These are phyloP conservation scores for Amyloporia xantha DNA, from an alignment of 768 basidiomycete species.

Conservation along the genomic window DNA sequence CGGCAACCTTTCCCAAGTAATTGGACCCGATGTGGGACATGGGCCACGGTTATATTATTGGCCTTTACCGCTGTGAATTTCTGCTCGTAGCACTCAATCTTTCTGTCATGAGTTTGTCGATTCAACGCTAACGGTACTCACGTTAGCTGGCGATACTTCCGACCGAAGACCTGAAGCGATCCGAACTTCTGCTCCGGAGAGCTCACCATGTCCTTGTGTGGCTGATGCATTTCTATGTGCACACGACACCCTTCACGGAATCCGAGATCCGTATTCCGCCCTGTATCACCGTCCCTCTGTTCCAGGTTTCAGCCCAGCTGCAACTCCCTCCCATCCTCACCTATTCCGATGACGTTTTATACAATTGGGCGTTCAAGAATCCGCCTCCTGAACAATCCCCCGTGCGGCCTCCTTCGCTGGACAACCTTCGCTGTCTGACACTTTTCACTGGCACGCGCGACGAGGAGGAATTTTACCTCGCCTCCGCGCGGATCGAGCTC, in stretches of 20 bases:
- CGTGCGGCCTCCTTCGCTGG: conserved; percentile 33
- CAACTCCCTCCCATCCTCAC: conserved; percentile 85
- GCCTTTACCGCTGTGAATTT: no score
- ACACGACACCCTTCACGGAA: conserved; percentile 27
- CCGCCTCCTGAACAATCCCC: conserved; percentile 11
- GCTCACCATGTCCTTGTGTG: conserved; percentile 51
- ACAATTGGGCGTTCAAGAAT: conserved; percentile 58
- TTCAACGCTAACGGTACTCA: background rate
- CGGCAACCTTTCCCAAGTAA: no score
- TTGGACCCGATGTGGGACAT: no score
- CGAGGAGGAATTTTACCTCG: conserved; percentile 84
- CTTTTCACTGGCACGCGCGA: conserved; percentile 74
- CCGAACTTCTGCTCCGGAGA: conserved; percentile 43
- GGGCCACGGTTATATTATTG: no score
- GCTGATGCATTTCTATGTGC: conserved; percentile 52
- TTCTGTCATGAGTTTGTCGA: background rate
- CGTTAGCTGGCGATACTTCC: conserved; percentile 35
- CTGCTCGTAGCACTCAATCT: no score
- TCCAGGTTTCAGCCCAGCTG: conserved; percentile 61
- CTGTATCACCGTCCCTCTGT: conserved; percentile 65
- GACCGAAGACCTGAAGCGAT: conserved; percentile 28
- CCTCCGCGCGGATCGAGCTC: conserved; percentile 82
- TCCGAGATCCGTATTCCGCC: conserved; percentile 55
- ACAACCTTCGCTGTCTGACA: conserved; percentile 59
- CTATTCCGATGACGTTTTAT: conserved; percentile 87